Conservation (phyloP, 768 basidiomycete genomes). For the Multifurca ochricompacta region DNA sequence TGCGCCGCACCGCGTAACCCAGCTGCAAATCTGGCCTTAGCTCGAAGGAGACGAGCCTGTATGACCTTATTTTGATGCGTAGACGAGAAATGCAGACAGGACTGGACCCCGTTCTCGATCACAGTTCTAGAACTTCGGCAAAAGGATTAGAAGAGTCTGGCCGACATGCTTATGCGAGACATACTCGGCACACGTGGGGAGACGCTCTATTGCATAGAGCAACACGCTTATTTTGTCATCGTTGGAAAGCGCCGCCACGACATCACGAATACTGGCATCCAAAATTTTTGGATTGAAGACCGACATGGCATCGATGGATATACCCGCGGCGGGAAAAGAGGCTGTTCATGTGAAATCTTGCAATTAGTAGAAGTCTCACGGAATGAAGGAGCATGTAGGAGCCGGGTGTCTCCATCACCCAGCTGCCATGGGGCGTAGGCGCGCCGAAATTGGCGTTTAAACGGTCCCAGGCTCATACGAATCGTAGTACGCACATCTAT, state of each 20-base stretch:
- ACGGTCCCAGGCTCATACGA: too few relatives aligned
- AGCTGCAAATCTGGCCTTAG: conserved; percentile 54
- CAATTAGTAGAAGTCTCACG: not conserved
- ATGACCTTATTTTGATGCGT: conserved; percentile 44
- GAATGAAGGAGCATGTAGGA: not conserved
- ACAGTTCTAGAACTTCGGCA: conserved; percentile 44
- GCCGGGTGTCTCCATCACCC: not conserved
- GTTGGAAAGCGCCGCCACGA: conserved; percentile 47
- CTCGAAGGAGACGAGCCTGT: conserved; percentile 57
- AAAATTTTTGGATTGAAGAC: conserved; percentile 72
- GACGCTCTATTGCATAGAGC: conserved; percentile 74
- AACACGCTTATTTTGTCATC: conserved; percentile 65
- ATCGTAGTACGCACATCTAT: conserved; percentile 9
- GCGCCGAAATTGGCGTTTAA: too few relatives aligned
- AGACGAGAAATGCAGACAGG: conserved; percentile 52
- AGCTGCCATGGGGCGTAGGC: not conserved
- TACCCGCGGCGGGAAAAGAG: not conserved
- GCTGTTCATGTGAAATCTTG: not conserved
- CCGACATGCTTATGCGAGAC: not conserved
- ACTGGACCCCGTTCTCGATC: conserved; percentile 70
- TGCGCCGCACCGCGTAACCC: conserved; percentile 55
- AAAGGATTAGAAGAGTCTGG: not conserved
- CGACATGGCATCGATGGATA: conserved; percentile 33
- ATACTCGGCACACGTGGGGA: conserved; percentile 61
- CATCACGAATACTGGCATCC: conserved; percentile 68